Evolutionary conservation across 306 rosid genomes (phyloP).

Genomic region (Malus fusca): DNA sequence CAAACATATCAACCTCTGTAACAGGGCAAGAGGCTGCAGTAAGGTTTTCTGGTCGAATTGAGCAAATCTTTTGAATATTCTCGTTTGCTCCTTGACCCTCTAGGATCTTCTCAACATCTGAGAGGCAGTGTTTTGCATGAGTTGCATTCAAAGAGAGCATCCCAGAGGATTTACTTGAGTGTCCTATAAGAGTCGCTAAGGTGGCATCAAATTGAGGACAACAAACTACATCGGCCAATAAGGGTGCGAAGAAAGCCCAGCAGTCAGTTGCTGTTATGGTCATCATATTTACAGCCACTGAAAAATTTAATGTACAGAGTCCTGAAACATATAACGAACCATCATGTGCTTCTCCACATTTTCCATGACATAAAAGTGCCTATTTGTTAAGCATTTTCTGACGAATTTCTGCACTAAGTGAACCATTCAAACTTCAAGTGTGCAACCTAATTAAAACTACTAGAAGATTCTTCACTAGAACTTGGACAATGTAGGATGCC

Average conservation of each 20-base stretch:
- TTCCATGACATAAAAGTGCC: neutral
- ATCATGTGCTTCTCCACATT: neutral
- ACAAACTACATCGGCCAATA: slow-evolving; percentile 59
- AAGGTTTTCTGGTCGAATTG: slow-evolving; percentile 39
- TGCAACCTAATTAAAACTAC: neutral
- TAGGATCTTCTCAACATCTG: slow-evolving; percentile 48
- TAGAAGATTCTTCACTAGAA: neutral
- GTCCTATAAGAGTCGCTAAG: slow-evolving; percentile 45
- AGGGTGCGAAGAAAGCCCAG: slow-evolving; percentile 62
- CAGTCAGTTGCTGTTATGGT: slow-evolving; percentile 51
- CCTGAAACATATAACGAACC: slow-evolving; percentile 30
- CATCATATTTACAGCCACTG: slow-evolving; percentile 32
- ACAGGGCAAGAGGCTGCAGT: slow-evolving; percentile 55
- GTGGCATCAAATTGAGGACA: slow-evolving; percentile 63
- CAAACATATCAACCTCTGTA: slow-evolving; percentile 36
- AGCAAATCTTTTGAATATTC: slow-evolving; percentile 38
- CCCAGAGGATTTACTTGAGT: slow-evolving; percentile 51
- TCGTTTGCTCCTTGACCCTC: slow-evolving; percentile 52
- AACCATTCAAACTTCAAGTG: neutral
- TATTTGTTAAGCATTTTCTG: neutral
- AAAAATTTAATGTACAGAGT: slow-evolving; percentile 38
- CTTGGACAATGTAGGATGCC: neutral
- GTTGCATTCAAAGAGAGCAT: slow-evolving; percentile 44
- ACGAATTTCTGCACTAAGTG: neutral
- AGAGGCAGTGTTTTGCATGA: slow-evolving; percentile 55